Evolutionary conservation across 768 basidiomycete genomes (phyloP), one percentile per base, ranked within the genome.

Genomic region (Lepiota subincarnata): DNA sequence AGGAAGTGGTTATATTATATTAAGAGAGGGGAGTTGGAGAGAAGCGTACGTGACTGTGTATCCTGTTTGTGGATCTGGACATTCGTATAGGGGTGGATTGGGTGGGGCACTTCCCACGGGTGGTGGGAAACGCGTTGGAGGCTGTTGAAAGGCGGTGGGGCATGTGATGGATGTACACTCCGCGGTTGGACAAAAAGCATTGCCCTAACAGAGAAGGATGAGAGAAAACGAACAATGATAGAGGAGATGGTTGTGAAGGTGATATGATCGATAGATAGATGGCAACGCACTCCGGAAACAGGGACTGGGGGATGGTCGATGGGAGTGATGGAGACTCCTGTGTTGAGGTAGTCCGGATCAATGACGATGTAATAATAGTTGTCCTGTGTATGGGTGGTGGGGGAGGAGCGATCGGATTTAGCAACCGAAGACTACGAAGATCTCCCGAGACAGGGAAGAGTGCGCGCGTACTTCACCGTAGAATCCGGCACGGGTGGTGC

Each of bases 311-410:
- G 44, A 10, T 45, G 38, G 16, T 56, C 45, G 20, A 56, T 58
- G 1, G 67, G 65, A 4, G 52, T 47, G 31, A 69, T 62, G 16
- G 39, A 59, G 34, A 69, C 50, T 7, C 62, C 67, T 13, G 58
- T 61, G 47, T 69, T 70, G 56, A 68, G 58, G 48, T 60, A 26
- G 12, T 34, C 48, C 7, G 57, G 57, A 45, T 71, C 68, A 40
- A 61, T 57, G 28, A 67, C 61, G 18, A 69, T 61, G 48, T 69
- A 71, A 49, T 68, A 71, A 51, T 65, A 67, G 13, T 57, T 59
- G 8, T 56, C 45, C 65, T 66, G 48, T 5, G 24, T 24, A 5
- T 24, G 2, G 24, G 24, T 2, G 1, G 24, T 24, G 2, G 24
- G 24, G 5, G 1, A 12, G 31, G 18, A n/a, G n/a, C n/a, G n/a